These are phyloP conservation scores for Neurospora tetrasperma DNA, from an alignment of 495 filamentous ascomycete genomes.

Conservation along the genomic window DNA sequence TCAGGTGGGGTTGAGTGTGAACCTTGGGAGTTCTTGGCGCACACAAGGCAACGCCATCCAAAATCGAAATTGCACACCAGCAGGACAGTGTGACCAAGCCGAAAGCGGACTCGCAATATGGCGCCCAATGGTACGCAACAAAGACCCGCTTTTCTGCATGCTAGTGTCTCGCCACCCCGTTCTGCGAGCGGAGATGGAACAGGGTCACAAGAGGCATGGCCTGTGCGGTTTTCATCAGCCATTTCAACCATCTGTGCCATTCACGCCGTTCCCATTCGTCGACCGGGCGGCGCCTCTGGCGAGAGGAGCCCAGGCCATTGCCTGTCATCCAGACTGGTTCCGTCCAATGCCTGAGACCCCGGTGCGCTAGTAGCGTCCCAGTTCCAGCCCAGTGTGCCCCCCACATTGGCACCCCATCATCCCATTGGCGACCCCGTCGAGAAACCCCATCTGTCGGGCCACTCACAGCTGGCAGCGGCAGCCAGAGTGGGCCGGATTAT, in stretches of 20 bases:
- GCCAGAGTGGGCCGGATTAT: background rate
- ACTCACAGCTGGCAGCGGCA: background rate
- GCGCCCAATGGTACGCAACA: conserved; percentile 15
- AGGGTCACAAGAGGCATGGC: conserved; percentile 8
- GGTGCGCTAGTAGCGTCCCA: conserved; percentile 27
- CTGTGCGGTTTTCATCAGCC: conserved; percentile 12
- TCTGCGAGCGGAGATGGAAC: conserved; percentile 11
- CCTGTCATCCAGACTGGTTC: conserved; percentile 24
- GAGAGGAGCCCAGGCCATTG: conserved; percentile 8
- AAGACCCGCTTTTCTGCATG: conserved; percentile 14
- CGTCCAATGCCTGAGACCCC: conserved; percentile 3
- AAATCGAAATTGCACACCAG: conserved; percentile 26
- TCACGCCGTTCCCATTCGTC: background rate
- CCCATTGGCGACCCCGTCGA: background rate
- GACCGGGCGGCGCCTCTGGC: background rate
- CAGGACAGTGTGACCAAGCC: conserved; percentile 12
- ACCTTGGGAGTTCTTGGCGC: background rate
- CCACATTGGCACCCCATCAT: background rate
- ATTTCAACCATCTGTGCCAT: background rate
- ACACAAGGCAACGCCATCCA: conserved; percentile 21
- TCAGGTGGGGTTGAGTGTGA: conserved; percentile 1
- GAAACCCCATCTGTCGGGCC: background rate
- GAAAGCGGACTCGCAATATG: conserved; percentile 2
- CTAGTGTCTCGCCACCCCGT: conserved; percentile 23
- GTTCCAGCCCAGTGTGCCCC: conserved; percentile 7